Base-by-base conservation (phyloP, 2,329 filamentous ascomycete species). In the Macrophomina tecta region DNA sequence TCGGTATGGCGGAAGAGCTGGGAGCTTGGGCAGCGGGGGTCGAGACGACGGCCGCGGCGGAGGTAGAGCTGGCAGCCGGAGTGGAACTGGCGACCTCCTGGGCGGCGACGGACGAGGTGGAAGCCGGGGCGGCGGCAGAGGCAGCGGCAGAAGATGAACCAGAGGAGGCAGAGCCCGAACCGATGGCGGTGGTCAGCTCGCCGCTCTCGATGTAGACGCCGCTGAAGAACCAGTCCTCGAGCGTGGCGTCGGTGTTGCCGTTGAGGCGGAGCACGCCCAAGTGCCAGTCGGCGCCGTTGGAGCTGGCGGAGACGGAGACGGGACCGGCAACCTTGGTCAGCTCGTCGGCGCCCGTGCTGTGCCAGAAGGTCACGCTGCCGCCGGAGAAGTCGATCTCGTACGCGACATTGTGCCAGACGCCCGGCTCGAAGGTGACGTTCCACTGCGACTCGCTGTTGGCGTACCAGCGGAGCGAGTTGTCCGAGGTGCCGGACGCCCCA, bases 391-490 rank as follows among this genome's bases (percentile, higher is more conserved):
- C 86, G 69, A 91, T 90, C 75, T 89, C 89, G 73, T 91, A 92
- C 53, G 89, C 90, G 72, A 91, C 83, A 75, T 93, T 93, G 76
- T 92, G 90, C 90, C 90, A 92, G 14, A 88, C 85, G 51, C 83
- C 86, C 1, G 89, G 82, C 65, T 82, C 82, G 76, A 90, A 88
- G 69, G 86, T 82, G 0, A 84, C 83, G 72, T 85, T 86, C 89
- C 89, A 92, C 71, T 90, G 80, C 58, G 83, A 85, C 71, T 84
- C 79, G 16, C 87, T 84, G 68, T 83, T 82, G 7, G 87, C 86
- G 77, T 87, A 86, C 88, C 89, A 92, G 71, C 87, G 85, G 69
- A 92, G 82, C 69, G 84, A 83, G 42, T 81, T 81, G 68, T 84
- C 82, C 48, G 83, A 78, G 68, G 86, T 81, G 66, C 83, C 85